Base-by-base conservation (phyloP, 2,329 filamentous ascomycete species). In the Seiridium unicorne region DNA sequence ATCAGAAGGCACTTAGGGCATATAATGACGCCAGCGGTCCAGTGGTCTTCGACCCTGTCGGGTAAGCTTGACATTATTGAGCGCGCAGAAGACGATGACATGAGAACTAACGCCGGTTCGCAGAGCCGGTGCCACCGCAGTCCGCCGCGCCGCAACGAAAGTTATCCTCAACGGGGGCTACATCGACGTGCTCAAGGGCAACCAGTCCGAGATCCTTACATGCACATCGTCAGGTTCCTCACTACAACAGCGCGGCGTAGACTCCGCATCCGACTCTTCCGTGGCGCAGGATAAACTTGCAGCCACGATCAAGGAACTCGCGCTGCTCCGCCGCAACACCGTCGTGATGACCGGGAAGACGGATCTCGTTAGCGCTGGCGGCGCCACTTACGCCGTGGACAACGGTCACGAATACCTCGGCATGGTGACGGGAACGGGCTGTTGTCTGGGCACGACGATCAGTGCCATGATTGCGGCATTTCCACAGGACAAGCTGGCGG, bases 151-250 rank as follows among this genome's bases (percentile, higher is more conserved):
- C 1, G 90, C 92, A 0, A 86, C 94, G 35, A 85, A 86, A 61
- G 82, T 82, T 2, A 84, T 98, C 44, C 81, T 97, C 69, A 79
- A 84, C 0, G 82, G 80, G 3, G 93, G 92, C 44, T 91, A 91
- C 73, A 91, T 96, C 68, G 87, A 92, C 73, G 81, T 97, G 47
- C 93, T 98, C 75, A 98, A 98, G 73, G 94, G 94, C 54, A 98
- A 98, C 75, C 92, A 96, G 72, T 87, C 89, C 58, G 95, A 98
- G 74, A 93, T 98, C 79, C 89, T 93, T 74, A 97, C 93, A 70
- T 89, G 47, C 79, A 83, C 48, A 63, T 70, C 63, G 49, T 65
- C 62, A 46, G 59, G 61, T 46, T 51, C 66, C 3, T 38, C 59
- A 10, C 62, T 79, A 2, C 84, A 87, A 64, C 94, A 97, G 75